Evolutionary conservation across 768 basidiomycete genomes (phyloP).

Genomic region (Ramaria sp.): DNA sequence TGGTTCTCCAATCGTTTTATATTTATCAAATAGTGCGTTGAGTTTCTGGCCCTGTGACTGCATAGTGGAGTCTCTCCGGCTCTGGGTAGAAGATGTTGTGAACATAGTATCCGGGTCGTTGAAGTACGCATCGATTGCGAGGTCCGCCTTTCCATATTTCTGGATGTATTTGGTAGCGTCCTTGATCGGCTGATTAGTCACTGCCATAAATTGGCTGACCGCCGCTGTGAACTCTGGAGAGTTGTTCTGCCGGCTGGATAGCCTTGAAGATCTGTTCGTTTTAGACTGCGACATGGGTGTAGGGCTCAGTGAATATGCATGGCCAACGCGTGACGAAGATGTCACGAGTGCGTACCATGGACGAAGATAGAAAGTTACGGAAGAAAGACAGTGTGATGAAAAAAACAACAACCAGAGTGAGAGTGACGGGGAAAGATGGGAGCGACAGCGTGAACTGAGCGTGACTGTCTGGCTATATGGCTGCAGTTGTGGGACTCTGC

Average conservation of each 20-base stretch:
- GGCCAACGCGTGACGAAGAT: not conserved
- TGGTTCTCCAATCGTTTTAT: conserved; percentile 45
- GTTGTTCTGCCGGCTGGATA: not conserved
- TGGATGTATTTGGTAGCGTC: conserved; percentile 65
- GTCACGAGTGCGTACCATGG: conserved; percentile 5
- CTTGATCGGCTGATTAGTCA: conserved; percentile 12
- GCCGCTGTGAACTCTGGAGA: not conserved
- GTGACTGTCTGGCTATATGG: too few relatives aligned
- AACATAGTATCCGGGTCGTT: conserved; percentile 37
- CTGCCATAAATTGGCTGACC: not conserved
- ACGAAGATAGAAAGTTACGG: conserved; percentile 1
- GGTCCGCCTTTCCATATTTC: conserved; percentile 57
- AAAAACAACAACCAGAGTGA: not conserved
- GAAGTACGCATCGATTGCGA: conserved; percentile 67
- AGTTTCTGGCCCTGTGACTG: conserved; percentile 45
- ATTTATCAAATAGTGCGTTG: conserved; percentile 48
- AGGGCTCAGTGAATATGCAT: not conserved
- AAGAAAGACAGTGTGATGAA: conserved; percentile 6
- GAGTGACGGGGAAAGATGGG: not conserved
- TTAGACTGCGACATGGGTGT: conserved; percentile 5
- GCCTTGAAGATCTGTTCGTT: not conserved
- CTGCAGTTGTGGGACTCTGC: too few relatives aligned
- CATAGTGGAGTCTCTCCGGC: not conserved
- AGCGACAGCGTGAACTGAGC: not conserved
- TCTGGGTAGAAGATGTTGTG: conserved; percentile 11